Percentiles rank a stretch among this genome's conserved stretches.
These are phyloP conservation scores for Rhizomucor miehei DNA, from an alignment of 371 early-diverging fungal genomes.

Conservation along the genomic window DNA sequence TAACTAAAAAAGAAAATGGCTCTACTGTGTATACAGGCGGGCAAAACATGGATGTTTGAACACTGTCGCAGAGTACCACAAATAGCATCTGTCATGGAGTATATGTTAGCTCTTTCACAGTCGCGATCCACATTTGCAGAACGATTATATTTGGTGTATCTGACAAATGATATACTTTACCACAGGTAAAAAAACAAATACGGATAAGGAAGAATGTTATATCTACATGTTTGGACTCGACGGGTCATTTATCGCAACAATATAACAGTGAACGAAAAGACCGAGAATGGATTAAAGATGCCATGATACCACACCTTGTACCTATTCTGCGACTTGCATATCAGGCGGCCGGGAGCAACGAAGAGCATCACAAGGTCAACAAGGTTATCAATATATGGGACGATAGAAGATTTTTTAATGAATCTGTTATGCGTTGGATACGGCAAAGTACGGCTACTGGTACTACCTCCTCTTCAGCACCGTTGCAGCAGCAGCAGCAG, in stretches of 20 bases:
- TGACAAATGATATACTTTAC: constrained; percentile 58
- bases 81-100: constrained; percentile 34
- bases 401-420: constrained; percentile 46
- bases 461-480: constrained; percentile 5
- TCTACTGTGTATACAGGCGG: constrained; percentile 33
- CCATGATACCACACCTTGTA: constrained; percentile 48
- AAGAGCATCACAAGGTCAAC: constrained; percentile 45
- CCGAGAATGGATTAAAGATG: constrained; percentile 53
- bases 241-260: neutral
- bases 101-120: constrained; percentile 42
- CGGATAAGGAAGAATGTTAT: too few species aligned
- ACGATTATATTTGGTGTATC: constrained; percentile 55
- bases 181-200: constrained; percentile 42
- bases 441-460: constrained; percentile 9
- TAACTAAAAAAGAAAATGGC: neutral
- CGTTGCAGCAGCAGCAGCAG: neutral
- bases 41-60: constrained; percentile 59
- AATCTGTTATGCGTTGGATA: constrained; percentile 32
- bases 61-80: constrained; percentile 45
- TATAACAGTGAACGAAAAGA: constrained; percentile 48
- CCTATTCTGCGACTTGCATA: constrained; percentile 54
- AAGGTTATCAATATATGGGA: constrained; percentile 62
- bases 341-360: constrained; percentile 39
- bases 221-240: too few species aligned
- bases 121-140: constrained; percentile 50